Evolutionary conservation across 2,329 filamentous ascomycete species (phyloP).

Genomic region (Fusarium nygamai): DNA sequence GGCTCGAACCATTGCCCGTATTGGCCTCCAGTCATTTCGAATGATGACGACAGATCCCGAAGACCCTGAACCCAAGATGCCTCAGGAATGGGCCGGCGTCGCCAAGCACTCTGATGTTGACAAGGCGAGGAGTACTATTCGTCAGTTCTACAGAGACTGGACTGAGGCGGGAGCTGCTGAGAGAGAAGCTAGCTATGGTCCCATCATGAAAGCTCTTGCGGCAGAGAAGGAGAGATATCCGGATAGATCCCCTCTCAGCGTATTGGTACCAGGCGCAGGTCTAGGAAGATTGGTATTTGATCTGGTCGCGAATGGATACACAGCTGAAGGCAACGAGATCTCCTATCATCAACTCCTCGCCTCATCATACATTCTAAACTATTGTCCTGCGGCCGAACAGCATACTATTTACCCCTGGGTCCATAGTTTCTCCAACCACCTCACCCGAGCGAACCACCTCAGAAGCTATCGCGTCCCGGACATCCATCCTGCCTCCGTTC

Average conservation of each 20-base stretch:
- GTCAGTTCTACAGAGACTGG: slow-evolving; percentile 97
- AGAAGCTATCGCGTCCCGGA: slow-evolving; percentile 81
- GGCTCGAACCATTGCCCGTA: slow-evolving; percentile 78
- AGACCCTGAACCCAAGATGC: slow-evolving; percentile 57
- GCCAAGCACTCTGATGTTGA: slow-evolving; percentile 82
- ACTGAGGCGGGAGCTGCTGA: slow-evolving; percentile 79
- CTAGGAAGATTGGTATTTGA: slow-evolving; percentile 91
- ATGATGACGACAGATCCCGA: slow-evolving; percentile 52
- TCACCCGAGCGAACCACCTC: slow-evolving; percentile 77
- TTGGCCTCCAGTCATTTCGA: slow-evolving; percentile 74
- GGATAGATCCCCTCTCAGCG: slow-evolving; percentile 60
- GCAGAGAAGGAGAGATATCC: slow-evolving; percentile 51
- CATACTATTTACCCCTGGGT: slow-evolving; percentile 88
- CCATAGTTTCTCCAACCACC: slow-evolving; percentile 87
- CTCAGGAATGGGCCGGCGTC: slow-evolving; percentile 73
- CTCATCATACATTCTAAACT: slow-evolving; percentile 80
- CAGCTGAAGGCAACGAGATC: slow-evolving; percentile 91
- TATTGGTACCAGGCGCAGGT: slow-evolving; percentile 91
- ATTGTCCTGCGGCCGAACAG: slow-evolving; percentile 65
- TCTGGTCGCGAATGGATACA: slow-evolving; percentile 76
- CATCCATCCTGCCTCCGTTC: slow-evolving; percentile 71
- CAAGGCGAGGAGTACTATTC: slow-evolving; percentile 90
- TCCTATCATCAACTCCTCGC: slow-evolving; percentile 97
- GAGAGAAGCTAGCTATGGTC: slow-evolving; percentile 79
- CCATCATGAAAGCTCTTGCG: slow-evolving; percentile 74